Percentiles rank a stretch among this genome's conserved stretches.
Conservation (phyloP, 441 rosid genomes). For the Melastoma candidum region DNA sequence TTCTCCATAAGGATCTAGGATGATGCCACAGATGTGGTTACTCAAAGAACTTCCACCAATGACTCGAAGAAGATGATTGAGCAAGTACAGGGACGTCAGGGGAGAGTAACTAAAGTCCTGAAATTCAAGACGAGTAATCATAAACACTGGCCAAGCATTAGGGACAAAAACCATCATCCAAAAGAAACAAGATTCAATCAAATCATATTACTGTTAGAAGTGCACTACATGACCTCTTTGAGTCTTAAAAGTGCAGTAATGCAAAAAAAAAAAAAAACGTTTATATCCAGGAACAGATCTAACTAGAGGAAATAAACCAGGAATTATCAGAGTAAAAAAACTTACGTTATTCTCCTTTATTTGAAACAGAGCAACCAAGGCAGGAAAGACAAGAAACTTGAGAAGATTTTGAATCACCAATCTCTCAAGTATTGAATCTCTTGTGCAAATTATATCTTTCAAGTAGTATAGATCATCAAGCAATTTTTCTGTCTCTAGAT, state of each 20-base stretch:
- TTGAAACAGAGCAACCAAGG: slow-evolving; percentile 37
- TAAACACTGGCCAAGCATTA: too few relatives aligned
- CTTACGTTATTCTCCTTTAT: slow-evolving; percentile 40
- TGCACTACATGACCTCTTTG: not conserved
- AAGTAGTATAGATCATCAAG: slow-evolving; percentile 62
- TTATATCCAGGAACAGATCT: too few relatives aligned
- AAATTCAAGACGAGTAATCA: slow-evolving; percentile 6
- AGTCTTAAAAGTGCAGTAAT: not conserved
- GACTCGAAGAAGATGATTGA: slow-evolving; percentile 52
- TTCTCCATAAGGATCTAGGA: slow-evolving; percentile 33
- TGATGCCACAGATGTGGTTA: slow-evolving; percentile 30
- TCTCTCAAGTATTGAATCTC: slow-evolving; percentile 34
- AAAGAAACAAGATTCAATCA: too few relatives aligned
- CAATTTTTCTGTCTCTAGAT: slow-evolving; percentile 42
- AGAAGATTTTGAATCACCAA: slow-evolving; percentile 42
- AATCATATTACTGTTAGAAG: not conserved
- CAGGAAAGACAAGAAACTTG: slow-evolving; percentile 38
- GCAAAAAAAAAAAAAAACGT: too few relatives aligned
- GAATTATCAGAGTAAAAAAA: not conserved
- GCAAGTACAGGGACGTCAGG: slow-evolving; percentile 42
- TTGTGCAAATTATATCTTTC: slow-evolving; percentile 52
- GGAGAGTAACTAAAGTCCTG: slow-evolving; percentile 47
- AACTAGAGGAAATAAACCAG: too few relatives aligned
- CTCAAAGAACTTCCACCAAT: slow-evolving; percentile 43
- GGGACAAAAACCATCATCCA: too few relatives aligned